Base-by-base conservation (phyloP, 225 moss, liverwort and hornwort species). In the Marchantia paleacea region DNA sequence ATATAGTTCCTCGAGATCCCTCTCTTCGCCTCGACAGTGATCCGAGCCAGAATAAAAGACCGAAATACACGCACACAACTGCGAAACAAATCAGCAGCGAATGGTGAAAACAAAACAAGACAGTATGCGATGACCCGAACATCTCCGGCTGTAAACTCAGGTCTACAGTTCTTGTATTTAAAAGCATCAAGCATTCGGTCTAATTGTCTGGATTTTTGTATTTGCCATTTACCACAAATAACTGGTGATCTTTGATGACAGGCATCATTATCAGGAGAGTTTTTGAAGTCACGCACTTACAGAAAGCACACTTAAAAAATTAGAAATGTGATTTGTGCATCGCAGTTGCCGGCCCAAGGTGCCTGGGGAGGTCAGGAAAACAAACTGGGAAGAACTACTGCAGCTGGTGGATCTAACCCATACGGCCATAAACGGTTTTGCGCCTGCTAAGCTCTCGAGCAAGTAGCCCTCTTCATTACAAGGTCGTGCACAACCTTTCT, bases 211-310 rank as follows among this genome's bases (percentile, higher is more conserved):
- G 20, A 31, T 14, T 6, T 28, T 15, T 15, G 24, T 2, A 48
- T 50, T 72, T 3, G 4, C 20, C 22, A 14, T 25, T 0, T 70
- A 13, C 24, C 52, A 52, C 72, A 51, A 39, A 13, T 60, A 31
- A 31, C 31, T 7, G 61, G 53, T 58, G 61, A 72, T 63, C 69
- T 85, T 64, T 79, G 62, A 63, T 78, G 69, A 83, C 85, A 86
- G 82, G 82, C 85, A 77, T 82, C 73, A 8, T 48, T 86, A 72
- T 82, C 80, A 72, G 80, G 80, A 75, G 80, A 80, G 67, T 82
- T 86, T 77, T n/a, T 83, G 80, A 82, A 86, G 14, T 63, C 61
- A 78, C 62, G 69, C 81, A 83, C 78, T 69, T 78, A 69, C 74
- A 81, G 78, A 86, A 75, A 83, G 83, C 69, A 80, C 76, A 76